These are phyloP conservation scores for Neofusicoccum cordaticola DNA, from an alignment of 2,329 filamentous ascomycete genomes.

Conservation along the genomic window DNA sequence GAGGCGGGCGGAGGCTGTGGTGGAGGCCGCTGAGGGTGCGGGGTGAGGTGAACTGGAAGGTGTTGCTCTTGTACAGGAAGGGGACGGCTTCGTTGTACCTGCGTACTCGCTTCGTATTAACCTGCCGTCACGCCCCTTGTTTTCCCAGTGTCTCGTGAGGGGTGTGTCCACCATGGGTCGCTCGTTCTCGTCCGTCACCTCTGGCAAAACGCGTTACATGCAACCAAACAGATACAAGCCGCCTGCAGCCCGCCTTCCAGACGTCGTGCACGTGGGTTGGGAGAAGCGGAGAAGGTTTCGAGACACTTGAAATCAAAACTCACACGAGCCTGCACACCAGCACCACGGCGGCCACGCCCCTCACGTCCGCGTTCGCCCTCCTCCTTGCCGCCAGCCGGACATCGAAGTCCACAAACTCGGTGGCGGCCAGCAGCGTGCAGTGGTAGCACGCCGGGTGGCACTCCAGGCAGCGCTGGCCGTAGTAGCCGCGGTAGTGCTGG, in stretches of 20 bases:
- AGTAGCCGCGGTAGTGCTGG: not conserved
- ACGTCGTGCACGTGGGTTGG: no score
- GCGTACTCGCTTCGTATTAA: not conserved
- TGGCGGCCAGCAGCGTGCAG: constrained; percentile 1
- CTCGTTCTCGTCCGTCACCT: no score
- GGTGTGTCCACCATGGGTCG: no score
- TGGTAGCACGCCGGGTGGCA: not conserved
- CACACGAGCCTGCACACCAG: not conserved
- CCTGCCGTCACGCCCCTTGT: not conserved
- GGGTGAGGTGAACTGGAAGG: constrained; percentile 15
- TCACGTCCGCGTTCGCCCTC: constrained; percentile 1
- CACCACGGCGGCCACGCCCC: not conserved
- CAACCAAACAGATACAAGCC: no score
- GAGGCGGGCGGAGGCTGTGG: not conserved
- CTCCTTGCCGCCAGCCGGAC: not conserved
- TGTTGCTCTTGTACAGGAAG: constrained; percentile 14
- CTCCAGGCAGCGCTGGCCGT: constrained; percentile 1
- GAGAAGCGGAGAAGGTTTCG: not conserved
- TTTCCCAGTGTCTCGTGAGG: no score
- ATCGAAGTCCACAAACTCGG: not conserved
- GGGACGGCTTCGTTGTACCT: constrained; percentile 16
- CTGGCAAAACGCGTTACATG: no score
- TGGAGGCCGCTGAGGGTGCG: constrained; percentile 3
- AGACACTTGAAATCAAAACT: not conserved
- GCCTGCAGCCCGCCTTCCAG: no score